phyloP scores from a whole-genome alignment of 305 asterid species.

The Solanum hybrid region DNA sequence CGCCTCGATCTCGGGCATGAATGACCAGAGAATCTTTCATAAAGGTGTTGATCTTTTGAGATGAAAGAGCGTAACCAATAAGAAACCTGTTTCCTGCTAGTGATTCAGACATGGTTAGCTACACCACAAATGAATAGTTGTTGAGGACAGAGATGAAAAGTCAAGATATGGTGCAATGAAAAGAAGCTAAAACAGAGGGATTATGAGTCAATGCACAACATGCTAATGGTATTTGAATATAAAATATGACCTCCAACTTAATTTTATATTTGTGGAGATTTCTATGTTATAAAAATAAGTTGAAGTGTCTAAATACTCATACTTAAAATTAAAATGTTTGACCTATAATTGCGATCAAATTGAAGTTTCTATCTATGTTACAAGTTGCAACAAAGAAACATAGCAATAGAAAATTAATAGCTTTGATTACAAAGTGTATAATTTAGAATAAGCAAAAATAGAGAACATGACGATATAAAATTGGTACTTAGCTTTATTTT shows the following conservation, averaged over 20 bases:
- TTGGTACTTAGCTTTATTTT: background rate
- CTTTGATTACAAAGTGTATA: background rate
- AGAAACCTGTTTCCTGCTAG: slow-evolving; percentile 20
- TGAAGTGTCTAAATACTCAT: too few species aligned
- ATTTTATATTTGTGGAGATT: too few species aligned
- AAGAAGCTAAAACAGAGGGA: background rate
- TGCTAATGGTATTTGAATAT: background rate
- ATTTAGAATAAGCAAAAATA: background rate
- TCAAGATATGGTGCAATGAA: background rate
- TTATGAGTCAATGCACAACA: background rate
- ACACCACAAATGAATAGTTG: background rate
- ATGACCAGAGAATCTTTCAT: slow-evolving; percentile 53
- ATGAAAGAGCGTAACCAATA: slow-evolving; percentile 68
- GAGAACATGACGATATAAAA: background rate
- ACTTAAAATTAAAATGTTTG: background rate
- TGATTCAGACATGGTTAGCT: background rate
- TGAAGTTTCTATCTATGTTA: background rate
- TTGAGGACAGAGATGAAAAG: background rate
- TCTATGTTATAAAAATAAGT: too few species aligned
- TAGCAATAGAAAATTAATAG: background rate
- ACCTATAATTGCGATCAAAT: background rate
- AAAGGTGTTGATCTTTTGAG: slow-evolving; percentile 50
- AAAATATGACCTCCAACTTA: background rate
- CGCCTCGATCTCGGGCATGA: slow-evolving; percentile 43
- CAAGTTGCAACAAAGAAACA: background rate